Evolutionary conservation across 768 basidiomycete species (phyloP), one percentile per base, ranked within the genome.

Genomic region (Crepidotus variabilis): DNA sequence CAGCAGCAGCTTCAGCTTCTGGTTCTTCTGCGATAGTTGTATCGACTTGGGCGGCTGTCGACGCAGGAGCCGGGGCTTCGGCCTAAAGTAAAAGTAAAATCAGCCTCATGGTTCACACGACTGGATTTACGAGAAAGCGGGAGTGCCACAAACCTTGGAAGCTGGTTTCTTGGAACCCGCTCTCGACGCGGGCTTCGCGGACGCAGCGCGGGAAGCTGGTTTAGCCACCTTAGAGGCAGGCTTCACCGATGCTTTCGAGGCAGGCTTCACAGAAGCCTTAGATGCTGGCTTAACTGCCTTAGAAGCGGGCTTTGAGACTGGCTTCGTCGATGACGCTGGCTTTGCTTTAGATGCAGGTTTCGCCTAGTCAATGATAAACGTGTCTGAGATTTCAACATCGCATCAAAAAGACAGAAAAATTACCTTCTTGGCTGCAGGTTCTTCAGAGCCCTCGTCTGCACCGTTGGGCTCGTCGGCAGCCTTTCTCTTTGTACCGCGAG

Each of bases 401-500:
- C 24, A 16, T n/a, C 21, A 57, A 36, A 14, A 34, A 24, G 24
- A 52, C 16, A 51, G 51, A 21, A 54, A 54, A 61, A 57, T 43
- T 48, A 84, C 88, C 79, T 84, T 88, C 74, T 90, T 89, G 6
- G 83, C 73, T 0, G 86, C 75, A 34, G 87, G 87, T 51, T 74
- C 73, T 48, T 62, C 68, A 11, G 65, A 70, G 23, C 60, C 63
- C 18, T 62, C 71, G 11, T 63, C 65, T 33, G 70, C 71, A 35
- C 72, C 76, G 32, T 75, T 74, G 48, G 69, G 66, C 54, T 78
- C 75, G 1, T 78, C 74, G 9, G 66, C 64, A 45, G 71, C 73
- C 65, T 79, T 80, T 62, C 78, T 73, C 61, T 82, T 80, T 54
- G 65, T 71, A 6, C 75, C 72, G 22, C 73, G 70, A 22, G 72